A percentile compares a stretch with the other conserved stretches of the same genome.
These are phyloP conservation scores for Lachnellula suecica DNA, from an alignment of 2,329 filamentous ascomycete genomes.

Conservation along the genomic window DNA sequence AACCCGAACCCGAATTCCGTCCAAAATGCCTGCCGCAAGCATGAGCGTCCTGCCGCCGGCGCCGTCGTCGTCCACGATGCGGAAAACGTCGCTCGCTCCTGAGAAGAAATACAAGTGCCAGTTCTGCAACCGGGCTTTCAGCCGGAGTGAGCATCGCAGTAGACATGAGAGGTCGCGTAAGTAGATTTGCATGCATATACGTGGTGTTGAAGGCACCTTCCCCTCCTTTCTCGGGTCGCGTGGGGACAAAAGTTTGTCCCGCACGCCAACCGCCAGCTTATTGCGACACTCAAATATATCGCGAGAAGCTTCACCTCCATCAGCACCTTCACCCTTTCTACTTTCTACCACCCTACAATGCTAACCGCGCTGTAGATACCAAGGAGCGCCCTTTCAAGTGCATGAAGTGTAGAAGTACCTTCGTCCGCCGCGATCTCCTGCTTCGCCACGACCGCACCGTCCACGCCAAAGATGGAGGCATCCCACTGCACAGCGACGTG, in stretches of 20 bases:
- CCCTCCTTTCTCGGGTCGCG: slow-evolving; percentile 25
- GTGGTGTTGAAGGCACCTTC: slow-evolving; percentile 3
- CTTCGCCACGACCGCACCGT: slow-evolving; percentile 97
- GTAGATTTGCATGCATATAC: slow-evolving; percentile 42
- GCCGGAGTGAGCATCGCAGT: slow-evolving; percentile 93
- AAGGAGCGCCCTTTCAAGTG: slow-evolving; percentile 99
- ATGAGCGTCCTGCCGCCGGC: slow-evolving; percentile 58
- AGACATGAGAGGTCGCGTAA: slow-evolving; percentile 97
- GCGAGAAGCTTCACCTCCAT: too few species aligned
- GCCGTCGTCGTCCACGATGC: slow-evolving; percentile 66
- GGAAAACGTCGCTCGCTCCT: slow-evolving; percentile 74
- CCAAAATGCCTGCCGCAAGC: slow-evolving; percentile 65
- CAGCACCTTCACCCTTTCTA: too few species aligned
- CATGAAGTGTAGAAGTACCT: slow-evolving; percentile 96
- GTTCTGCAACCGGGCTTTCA: slow-evolving; percentile 97
- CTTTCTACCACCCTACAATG: too few species aligned
- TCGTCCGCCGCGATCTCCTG: slow-evolving; percentile 93
- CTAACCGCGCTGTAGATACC: slow-evolving; percentile 64
- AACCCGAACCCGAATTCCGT: slow-evolving; percentile 16
- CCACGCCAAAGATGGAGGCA: slow-evolving; percentile 95
- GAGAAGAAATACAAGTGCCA: slow-evolving; percentile 99
- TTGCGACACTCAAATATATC: slow-evolving; percentile 1
- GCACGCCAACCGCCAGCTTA: slow-evolving; percentile 1
- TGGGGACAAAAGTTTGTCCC: slow-evolving; percentile 12
- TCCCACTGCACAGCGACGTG: slow-evolving; percentile 89